Evolutionary conservation across 164 flowering plant genomes (phyloP), one percentile per base, ranked within the genome.

Genomic region (Nelumbo lutea): DNA sequence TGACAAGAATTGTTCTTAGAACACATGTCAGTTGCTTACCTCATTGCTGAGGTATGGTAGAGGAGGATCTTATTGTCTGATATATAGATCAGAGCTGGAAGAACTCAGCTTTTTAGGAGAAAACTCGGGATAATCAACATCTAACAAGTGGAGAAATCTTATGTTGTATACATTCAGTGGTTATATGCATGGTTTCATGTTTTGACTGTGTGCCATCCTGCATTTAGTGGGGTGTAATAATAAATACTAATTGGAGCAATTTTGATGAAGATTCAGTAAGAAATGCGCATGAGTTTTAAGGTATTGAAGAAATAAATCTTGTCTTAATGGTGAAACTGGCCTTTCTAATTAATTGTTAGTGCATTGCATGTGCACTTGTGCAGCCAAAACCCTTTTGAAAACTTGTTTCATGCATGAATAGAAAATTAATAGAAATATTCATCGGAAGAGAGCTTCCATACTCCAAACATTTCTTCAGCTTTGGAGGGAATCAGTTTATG

Each of bases 391-490:
- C 42, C 62, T 39, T 41, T 5, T 2, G 45, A 40, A 60, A 60
- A 27, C 4, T 41, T 2, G n/a, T 60, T 41, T 39, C 14, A 10
- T 8, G 2, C 62, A 15, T 40, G 40, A 8, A 40, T 60, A 60
- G 42, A 60, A 60, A 41, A 60, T 9, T 60, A n/a, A n/a, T n/a
- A n/a, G n/a, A n/a, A 10, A 60, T 60, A 10, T 60, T 60, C 62
- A 60, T 60, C 42, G 45, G 62, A 60, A 68, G 27, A 5, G 43
- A 59, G 39, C 55, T n/a, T n/a, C n/a, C n/a, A n/a, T n/a, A n/a
- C 70, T 68, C 55, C 53, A 46, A 67, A 68, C 70, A 68, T 59
- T 68, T 68, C 70, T 59, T 58, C 60, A 46, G 9, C 42, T 42
- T 52, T 61, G 61, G 72, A 62, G 39, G 51, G 59, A n/a, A 69